phyloP scores from a whole-genome alignment of 352 stramenopile genomes.

The Phytopythium montanum region DNA sequence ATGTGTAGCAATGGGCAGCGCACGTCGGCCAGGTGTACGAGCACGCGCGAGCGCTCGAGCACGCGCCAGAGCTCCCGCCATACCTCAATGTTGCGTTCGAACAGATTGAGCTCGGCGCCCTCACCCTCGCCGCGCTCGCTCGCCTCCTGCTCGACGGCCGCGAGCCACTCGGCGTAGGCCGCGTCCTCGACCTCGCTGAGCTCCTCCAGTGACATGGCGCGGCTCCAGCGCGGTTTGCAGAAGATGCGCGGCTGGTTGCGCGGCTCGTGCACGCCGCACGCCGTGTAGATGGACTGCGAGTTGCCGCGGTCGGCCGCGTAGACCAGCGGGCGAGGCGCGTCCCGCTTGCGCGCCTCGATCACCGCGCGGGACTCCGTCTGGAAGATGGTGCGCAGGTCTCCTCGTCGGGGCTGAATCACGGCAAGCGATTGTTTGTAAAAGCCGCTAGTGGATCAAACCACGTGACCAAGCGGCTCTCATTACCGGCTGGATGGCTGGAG shows the following conservation, averaged over 20 bases:
- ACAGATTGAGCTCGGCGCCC: slow-evolving; percentile 48
- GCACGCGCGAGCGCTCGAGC: slow-evolving; percentile 66
- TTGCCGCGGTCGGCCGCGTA: slow-evolving; percentile 58
- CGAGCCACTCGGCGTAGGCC: slow-evolving; percentile 56
- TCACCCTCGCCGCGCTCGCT: slow-evolving; percentile 13
- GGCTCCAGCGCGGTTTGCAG: slow-evolving; percentile 55
- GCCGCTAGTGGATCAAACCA: background rate
- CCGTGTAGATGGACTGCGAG: slow-evolving; percentile 70
- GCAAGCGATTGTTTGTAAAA: background rate
- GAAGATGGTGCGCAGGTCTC: slow-evolving; percentile 72
- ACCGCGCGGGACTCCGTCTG: slow-evolving; percentile 45
- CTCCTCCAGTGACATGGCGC: slow-evolving; percentile 62
- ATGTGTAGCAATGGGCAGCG: slow-evolving; percentile 72
- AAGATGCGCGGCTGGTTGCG: slow-evolving; percentile 65
- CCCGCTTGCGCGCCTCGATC: slow-evolving; percentile 62
- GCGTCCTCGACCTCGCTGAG: slow-evolving; percentile 46
- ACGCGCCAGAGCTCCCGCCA: slow-evolving; percentile 84
- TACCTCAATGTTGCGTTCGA: slow-evolving; percentile 78
- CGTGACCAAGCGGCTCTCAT: background rate
- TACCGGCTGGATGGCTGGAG: slow-evolving; percentile 9
- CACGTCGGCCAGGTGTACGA: slow-evolving; percentile 73
- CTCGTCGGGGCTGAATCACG: slow-evolving; percentile 22
- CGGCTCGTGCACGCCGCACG: slow-evolving; percentile 48
- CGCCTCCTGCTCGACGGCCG: slow-evolving; percentile 27
- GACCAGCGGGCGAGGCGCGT: slow-evolving; percentile 56